Evolutionary conservation across 306 rosid species (phyloP).

Genomic region (Chamaecrista fasciculata): DNA sequence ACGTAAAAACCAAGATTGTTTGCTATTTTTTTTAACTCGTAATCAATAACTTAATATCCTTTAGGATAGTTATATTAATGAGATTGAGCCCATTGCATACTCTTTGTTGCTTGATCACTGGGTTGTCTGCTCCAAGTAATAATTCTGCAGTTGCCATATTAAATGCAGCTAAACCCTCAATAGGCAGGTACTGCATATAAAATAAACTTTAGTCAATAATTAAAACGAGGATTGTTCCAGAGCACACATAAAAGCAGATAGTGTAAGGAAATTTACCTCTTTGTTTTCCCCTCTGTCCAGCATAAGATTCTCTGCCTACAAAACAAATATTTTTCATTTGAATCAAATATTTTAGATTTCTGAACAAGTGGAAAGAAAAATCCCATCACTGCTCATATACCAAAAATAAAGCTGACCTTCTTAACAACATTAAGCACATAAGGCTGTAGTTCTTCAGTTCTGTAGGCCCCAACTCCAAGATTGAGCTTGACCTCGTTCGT

Average conservation of each 20-base stretch:
- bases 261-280: conserved; percentile 58
- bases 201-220: conserved; percentile 29
- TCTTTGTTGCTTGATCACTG: conserved; percentile 67
- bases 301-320: conserved; percentile 90
- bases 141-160: conserved; percentile 89
- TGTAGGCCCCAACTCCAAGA: conserved; percentile 96
- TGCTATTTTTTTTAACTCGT: background rate
- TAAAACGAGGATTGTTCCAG: conserved; percentile 15
- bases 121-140: conserved; percentile 85
- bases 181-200: conserved; percentile 77
- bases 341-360: conserved; percentile 6
- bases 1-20: background rate
- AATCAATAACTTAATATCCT: conserved; percentile 8
- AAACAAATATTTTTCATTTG: background rate
- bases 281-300: conserved; percentile 86
- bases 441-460: conserved; percentile 86
- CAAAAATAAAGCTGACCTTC: conserved; percentile 49
- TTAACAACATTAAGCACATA: conserved; percentile 92
- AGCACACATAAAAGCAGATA: conserved; percentile 11
- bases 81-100: conserved; percentile 43
- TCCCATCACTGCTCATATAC: background rate
- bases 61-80: background rate
- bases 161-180: conserved; percentile 98
- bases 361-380: background rate
- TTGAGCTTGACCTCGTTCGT: conserved; percentile 69